These are phyloP conservation scores for Beta lomatogona DNA, from an alignment of 179 eudicot genomes.

Conservation along the genomic window DNA sequence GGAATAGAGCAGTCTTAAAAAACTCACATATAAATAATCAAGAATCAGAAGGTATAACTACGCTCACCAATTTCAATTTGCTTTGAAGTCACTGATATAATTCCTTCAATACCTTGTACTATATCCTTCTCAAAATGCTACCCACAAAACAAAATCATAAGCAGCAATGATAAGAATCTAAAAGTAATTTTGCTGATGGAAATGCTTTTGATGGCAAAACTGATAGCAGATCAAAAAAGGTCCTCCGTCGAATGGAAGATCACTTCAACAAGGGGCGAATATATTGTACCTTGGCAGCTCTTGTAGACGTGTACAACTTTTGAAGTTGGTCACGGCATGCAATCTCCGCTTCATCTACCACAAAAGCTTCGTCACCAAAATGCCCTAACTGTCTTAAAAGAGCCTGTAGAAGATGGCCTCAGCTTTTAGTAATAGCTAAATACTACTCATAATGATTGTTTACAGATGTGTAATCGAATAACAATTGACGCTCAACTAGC, in stretches of 20 bases:
- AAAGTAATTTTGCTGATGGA: not conserved
- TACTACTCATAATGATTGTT: not conserved
- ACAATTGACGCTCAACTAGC: not conserved
- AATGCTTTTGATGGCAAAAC: not conserved
- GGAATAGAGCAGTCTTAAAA: conserved; percentile 18
- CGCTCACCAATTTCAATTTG: conserved; percentile 72
- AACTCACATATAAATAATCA: conserved; percentile 2
- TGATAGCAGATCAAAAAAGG: not conserved
- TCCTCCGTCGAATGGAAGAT: not conserved
- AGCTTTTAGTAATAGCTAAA: not conserved
- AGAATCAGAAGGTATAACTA: conserved; percentile 8
- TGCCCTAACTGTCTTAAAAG: conserved; percentile 67
- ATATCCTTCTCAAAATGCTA: conserved; percentile 86
- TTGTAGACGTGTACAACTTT: conserved; percentile 62
- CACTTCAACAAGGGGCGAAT: not conserved
- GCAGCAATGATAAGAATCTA: conserved; percentile 10
- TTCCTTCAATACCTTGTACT: conserved; percentile 68
- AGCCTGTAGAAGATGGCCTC: conserved; percentile 40
- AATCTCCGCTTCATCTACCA: conserved; percentile 57
- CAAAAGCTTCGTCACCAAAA: conserved; percentile 45
- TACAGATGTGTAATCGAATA: not conserved
- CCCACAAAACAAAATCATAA: conserved; percentile 27
- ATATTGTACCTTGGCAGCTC: conserved; percentile 64
- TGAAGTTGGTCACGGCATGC: conserved; percentile 53
- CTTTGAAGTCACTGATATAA: conserved; percentile 60